Evolutionary conservation across 1,139 yeast species (phyloP), one percentile per base, ranked within the genome.

Genomic region (Taphrina wiesneri): DNA sequence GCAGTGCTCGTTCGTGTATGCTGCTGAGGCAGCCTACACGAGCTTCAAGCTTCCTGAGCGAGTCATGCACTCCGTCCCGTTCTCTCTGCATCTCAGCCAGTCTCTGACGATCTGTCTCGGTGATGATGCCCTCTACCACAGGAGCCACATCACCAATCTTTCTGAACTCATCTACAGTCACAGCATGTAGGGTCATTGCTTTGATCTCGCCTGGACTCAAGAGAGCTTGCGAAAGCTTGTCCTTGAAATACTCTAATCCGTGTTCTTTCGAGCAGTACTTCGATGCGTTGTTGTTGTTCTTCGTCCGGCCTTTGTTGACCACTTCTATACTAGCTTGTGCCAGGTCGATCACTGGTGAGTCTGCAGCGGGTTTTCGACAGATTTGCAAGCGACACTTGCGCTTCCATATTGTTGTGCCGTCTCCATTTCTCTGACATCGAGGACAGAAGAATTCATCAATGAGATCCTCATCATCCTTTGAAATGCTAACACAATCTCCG

Each of bases 181-280:
- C 53, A 4, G 81, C 81, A 34, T 75, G 74, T 1, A 77, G 74
- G 19, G 81, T 73, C 62, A 83, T 82, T 39, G 70, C 68, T 49
- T 71, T 74, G 60, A 72, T 63, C 34, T 74, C 70, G 0, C 67
- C 49, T 19, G 66, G 54, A 1, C 67, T 62, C 6, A 74, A 45
- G n/a, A 66, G 49, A 5, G 56, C 57, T 25, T 64, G 67, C 9
- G 57, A 49, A 5, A 67, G 47, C 9, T 63, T 63, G 64, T 28
- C 73, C 64, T 39, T 79, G 89, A 81, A 72, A 80, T 69, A 90
- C 67, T 74, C 72, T 26, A 82, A 67, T 0, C 96, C 97, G 75
- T 92, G 96, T 41, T 84, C 88, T 32, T 80, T 81, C 25, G 85
- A 77, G 74, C 98, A 92, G 74, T 89, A 92, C 74, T 91, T 90